A percentile compares a stretch with the other conserved stretches of the same genome.
Conservation (phyloP, 768 basidiomycete genomes). For the Boletus coccyginus region DNA sequence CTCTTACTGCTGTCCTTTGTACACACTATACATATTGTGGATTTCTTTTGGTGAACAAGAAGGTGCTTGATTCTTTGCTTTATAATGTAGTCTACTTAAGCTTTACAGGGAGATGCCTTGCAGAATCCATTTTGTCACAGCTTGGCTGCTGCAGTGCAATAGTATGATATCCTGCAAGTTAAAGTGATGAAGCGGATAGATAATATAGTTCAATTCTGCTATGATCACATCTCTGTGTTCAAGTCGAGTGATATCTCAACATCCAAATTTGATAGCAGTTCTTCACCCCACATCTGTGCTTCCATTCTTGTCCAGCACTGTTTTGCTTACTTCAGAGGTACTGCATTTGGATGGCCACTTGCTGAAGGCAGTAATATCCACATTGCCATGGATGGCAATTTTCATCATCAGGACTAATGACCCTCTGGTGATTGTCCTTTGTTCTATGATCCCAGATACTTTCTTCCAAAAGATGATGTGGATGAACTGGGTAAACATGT, state of each 20-base stretch:
- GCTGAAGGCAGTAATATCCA: too few species aligned
- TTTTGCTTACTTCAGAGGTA: too few species aligned
- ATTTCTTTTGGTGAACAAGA: slow-evolving; percentile 3
- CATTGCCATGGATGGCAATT: too few species aligned
- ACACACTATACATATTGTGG: slow-evolving; percentile 13
- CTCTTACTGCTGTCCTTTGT: neutral
- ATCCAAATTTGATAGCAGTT: too few species aligned
- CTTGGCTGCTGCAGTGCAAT: slow-evolving; percentile 28
- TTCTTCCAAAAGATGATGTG: too few species aligned
- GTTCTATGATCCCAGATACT: too few species aligned
- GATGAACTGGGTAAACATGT: slow-evolving; percentile 33
- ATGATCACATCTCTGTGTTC: neutral
- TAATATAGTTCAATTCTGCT: neutral
- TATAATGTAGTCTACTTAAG: too few species aligned
- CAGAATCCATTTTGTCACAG: slow-evolving; percentile 33
- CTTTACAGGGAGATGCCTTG: slow-evolving; percentile 20
- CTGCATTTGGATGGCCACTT: too few species aligned
- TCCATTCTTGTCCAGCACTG: slow-evolving; percentile 10
- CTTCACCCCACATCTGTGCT: neutral
- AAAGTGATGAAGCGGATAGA: slow-evolving; percentile 8
- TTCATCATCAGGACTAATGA: too few species aligned
- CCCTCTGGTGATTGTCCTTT: too few species aligned
- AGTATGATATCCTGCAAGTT: slow-evolving; percentile 25
- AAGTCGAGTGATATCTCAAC: too few species aligned
- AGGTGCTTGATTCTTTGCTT: neutral